A percentile compares a stretch with the other conserved stretches of the same genome.
Conservation (phyloP, 2,329 filamentous ascomycete genomes). For the Ploettnerulaceae sp. region DNA sequence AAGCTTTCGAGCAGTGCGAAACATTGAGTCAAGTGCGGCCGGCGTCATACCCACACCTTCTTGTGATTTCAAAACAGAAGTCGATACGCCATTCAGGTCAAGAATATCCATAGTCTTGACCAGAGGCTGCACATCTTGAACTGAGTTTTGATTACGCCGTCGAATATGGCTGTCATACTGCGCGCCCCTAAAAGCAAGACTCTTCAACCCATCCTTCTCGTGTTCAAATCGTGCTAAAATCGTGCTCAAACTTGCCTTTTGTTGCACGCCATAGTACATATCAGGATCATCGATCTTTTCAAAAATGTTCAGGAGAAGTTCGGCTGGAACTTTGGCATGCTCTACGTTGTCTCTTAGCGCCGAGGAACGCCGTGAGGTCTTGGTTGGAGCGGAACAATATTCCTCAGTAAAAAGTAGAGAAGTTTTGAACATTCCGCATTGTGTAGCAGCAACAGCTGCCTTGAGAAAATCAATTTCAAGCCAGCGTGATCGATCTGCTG, state of each 20-base stretch:
- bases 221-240: slow-evolving; percentile 82
- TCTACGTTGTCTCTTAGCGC: slow-evolving; percentile 40
- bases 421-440: slow-evolving; percentile 81
- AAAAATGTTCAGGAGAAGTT: slow-evolving; percentile 76
- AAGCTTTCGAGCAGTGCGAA: slow-evolving; percentile 73
- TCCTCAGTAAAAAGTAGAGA: slow-evolving; percentile 81
- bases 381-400: slow-evolving; percentile 50
- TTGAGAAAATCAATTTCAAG: slow-evolving; percentile 73
- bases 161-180: slow-evolving; percentile 83
- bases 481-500: slow-evolving; percentile 77
- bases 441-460: slow-evolving; percentile 66
- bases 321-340: slow-evolving; percentile 47
- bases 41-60: slow-evolving; percentile 53
- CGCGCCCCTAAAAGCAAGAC: slow-evolving; percentile 83
- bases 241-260: slow-evolving; percentile 68
- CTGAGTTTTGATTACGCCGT: slow-evolving; percentile 48
- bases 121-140: slow-evolving; percentile 61
- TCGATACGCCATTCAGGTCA: slow-evolving; percentile 80
- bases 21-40: slow-evolving; percentile 63
- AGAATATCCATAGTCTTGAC: slow-evolving; percentile 74
- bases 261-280: slow-evolving; percentile 86
- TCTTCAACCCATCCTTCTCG: slow-evolving; percentile 81
- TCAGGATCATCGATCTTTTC: slow-evolving; percentile 94
- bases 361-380: slow-evolving; percentile 64
- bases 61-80: slow-evolving; percentile 68